Conservation (phyloP, 208 protist species). For the Leishmania major region DNA sequence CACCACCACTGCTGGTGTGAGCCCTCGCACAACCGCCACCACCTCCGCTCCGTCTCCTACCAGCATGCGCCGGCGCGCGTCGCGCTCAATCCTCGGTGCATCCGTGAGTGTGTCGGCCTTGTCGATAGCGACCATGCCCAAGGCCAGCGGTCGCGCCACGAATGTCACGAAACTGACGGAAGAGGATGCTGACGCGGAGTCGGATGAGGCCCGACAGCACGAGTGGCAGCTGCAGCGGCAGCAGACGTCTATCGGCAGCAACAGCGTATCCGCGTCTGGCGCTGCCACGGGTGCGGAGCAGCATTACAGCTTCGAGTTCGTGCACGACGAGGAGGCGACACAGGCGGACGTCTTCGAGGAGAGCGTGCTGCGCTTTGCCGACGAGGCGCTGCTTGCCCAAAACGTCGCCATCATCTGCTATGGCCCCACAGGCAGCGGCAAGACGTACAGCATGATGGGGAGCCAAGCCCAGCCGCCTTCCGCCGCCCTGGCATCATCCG, state of each 20-base stretch:
- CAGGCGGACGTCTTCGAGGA: constrained; percentile 92
- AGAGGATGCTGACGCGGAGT: not conserved
- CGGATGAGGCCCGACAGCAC: not conserved
- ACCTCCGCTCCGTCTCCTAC: not conserved
- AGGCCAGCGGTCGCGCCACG: not conserved
- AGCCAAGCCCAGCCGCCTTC: constrained; percentile 16
- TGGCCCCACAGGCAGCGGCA: constrained; percentile 87
- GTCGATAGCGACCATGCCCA: constrained; percentile 16
- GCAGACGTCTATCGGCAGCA: constrained; percentile 4
- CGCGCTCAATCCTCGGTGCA: constrained; percentile 21
- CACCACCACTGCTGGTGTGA: not conserved
- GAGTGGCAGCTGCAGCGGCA: not conserved
- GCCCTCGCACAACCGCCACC: not conserved
- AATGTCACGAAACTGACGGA: not conserved
- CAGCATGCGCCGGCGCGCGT: constrained; percentile 8
- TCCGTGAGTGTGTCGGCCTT: constrained; percentile 28
- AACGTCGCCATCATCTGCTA: constrained; percentile 87
- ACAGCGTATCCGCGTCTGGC: constrained; percentile 4
- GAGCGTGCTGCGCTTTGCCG: constrained; percentile 78
- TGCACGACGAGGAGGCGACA: constrained; percentile 79
- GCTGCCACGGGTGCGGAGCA: constrained; percentile 43
- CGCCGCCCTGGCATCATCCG: not conserved
- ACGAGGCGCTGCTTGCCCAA: constrained; percentile 84
- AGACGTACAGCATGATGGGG: constrained; percentile 93
- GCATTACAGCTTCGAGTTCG: constrained; percentile 86